Base-by-base conservation (phyloP, 805 yeast species). In the Saccharomycopsis sp. region DNA sequence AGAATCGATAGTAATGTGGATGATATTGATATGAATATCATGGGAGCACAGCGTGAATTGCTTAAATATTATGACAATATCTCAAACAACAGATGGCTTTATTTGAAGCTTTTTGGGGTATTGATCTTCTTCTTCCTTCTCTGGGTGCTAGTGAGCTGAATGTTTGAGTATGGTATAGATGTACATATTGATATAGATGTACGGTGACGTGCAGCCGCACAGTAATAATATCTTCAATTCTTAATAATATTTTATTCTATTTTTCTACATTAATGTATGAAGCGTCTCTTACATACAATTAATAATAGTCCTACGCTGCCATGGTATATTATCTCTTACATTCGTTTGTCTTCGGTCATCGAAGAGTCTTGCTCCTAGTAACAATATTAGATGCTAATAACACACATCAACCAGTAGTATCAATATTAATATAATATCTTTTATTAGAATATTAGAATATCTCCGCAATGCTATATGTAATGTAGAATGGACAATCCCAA, bases 1-100 rank as follows among this genome's bases (percentile, higher is more conserved):
- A 78, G 98, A 68, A 94, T 94, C 63, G 99, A 94, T 72, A 89
- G 85, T 58, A 92, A 94, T 68, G 96, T 96, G 3, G 97, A 92
- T 65, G 98, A 94, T 67, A 90, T 93, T 56, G 84, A 89, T 66
- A 70, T 93, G 69, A 94, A 92, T 70, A 92, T 94, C 15, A 75
- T 81, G 25, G 98, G 98, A 1, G 99, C 99, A 0, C 98, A 94
- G 70, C 76, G 97, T 61, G 98, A 94, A 70, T 78, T 94, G 64
- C 75, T 93, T 65, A 93, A 91, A 71, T 94, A 92, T 72, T 94
- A 87, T 69, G 88, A 93, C 60, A 82, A 85, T 57, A 89, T 94
- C 23, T 84, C 94, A 56, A 89, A 87, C 67, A 94, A 93, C 72
- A 80, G 98, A 66, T 91, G 97, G 97, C 76, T 94, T 62, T 89